Evolutionary conservation across 176 grass and related monocot genomes (phyloP), one percentile per base, ranked within the genome.

Genomic region (Panicum miliaceum): DNA sequence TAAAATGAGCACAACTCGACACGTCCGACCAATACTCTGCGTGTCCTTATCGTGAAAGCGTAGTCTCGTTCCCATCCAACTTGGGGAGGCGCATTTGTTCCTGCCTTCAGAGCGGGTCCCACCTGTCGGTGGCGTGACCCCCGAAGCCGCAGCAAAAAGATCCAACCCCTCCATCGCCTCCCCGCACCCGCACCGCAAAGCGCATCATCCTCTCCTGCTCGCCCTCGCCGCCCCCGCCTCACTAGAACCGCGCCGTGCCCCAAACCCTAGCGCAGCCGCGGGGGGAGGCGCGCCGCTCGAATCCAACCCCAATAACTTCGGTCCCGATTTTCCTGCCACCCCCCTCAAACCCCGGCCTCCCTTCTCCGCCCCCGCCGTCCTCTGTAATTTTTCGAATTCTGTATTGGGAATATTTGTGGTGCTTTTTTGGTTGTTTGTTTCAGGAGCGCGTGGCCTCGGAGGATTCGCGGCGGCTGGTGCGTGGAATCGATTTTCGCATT

Each of bases 191-290:
- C 57, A n/a, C 4, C 37, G 57, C 34, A 38, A 51, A n/a, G 64
- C 64, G 20, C 48, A 53, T 62, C 76, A 23, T 50, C 60, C 25
- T 12, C 19, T 22, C 45, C 50, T 32, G 13, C 48, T 5, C 52
- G 23, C 43, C 43, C 2, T 8, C 43, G 10, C 8, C 22, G 56
- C 9, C 11, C 56, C n/a, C 22, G 5, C 3, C 22, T 11, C 56
- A 11, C 56, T 58, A 8, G 22, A 58, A 25, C 20, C 57, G 57
- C n/a, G 57, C 57, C 57, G n/a, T 12, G 57, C 57, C 62, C 69
- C 77, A 89, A 89, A 89, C 87, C 87, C 87, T 89, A 85, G 82
- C 73, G 36, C 37, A 38, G 27, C 62, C 29, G 61, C 82, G 15
- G 25, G 75, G 75, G 61, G 50, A 67, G 67, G 47, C 67, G 46